These are phyloP conservation scores for Vigna mungo DNA, from an alignment of 306 rosid species.

Conservation along the genomic window DNA sequence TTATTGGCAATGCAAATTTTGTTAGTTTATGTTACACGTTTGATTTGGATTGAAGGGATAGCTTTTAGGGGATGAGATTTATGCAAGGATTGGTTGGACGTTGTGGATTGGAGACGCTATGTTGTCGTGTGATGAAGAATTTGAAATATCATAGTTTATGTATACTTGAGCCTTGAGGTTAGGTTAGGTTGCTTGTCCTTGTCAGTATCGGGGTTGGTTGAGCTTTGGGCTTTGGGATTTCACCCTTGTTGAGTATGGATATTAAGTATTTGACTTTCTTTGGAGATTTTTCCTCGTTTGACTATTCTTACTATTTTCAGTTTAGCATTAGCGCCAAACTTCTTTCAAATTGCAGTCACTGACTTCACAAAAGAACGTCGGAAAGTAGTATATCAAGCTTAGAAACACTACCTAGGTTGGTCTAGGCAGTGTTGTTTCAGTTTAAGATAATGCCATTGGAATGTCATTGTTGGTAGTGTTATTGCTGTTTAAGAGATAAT, in stretches of 20 bases:
- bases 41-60: slow-evolving; percentile 9
- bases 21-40: slow-evolving; percentile 22
- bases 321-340: slow-evolving; percentile 14
- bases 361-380: background rate
- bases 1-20: slow-evolving; percentile 37
- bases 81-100: slow-evolving; percentile 9
- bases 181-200: background rate
- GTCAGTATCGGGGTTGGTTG: background rate
- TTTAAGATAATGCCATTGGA: background rate
- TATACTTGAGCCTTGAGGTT: background rate
- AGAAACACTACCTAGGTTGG: slow-evolving; percentile 17
- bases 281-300: background rate
- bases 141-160: slow-evolving; percentile 7
- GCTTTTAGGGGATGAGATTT: slow-evolving; percentile 26
- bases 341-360: background rate
- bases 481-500: background rate
- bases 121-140: slow-evolving; percentile 24
- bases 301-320: background rate
- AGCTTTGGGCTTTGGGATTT: background rate
- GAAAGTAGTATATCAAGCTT: background rate
- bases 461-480: background rate
- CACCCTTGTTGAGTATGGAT: slow-evolving; percentile 9
- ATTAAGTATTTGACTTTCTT: slow-evolving; percentile 7
- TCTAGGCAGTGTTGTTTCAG: background rate
- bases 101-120: slow-evolving; percentile 9